Evolutionary conservation across 2,329 filamentous ascomycete species (phyloP).

Genomic region (Sphaerostilbella broomeana): DNA sequence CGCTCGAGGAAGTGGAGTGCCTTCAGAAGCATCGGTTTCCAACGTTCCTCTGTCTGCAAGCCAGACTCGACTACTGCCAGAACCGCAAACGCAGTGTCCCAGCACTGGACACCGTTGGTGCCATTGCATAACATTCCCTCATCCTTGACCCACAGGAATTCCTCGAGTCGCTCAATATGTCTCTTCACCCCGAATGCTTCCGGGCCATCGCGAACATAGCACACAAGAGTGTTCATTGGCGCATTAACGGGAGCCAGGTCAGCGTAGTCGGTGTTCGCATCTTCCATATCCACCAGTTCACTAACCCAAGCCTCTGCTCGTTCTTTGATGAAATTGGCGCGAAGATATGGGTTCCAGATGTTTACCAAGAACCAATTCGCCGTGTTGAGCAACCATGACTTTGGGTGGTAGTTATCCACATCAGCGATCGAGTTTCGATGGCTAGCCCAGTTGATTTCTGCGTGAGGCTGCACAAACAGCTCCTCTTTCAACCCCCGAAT

Average conservation of each 20-base stretch:
- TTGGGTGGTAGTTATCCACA: constrained; percentile 87
- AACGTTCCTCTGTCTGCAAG: constrained; percentile 68
- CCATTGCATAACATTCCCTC: constrained; percentile 94
- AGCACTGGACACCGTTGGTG: constrained; percentile 95
- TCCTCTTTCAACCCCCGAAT: constrained; percentile 70
- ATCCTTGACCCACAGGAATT: constrained; percentile 84
- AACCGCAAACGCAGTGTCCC: constrained; percentile 90
- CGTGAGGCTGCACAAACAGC: constrained; percentile 72
- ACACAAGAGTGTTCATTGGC: constrained; percentile 82
- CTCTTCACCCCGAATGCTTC: constrained; percentile 63
- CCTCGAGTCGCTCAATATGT: constrained; percentile 74
- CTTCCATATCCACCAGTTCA: constrained; percentile 81
- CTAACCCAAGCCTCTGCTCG: constrained; percentile 75
- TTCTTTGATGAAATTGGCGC: constrained; percentile 57
- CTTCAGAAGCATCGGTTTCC: constrained; percentile 74
- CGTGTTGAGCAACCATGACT: constrained; percentile 72
- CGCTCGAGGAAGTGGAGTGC: constrained; percentile 80
- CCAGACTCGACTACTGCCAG: constrained; percentile 76
- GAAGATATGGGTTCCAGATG: constrained; percentile 73
- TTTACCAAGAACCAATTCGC: constrained; percentile 73
- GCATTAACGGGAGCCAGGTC: constrained; percentile 84
- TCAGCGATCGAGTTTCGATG: constrained; percentile 78
- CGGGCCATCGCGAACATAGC: constrained; percentile 78
- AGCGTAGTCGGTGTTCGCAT: constrained; percentile 84
- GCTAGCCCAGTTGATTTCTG: constrained; percentile 66